These are phyloP conservation scores for Malbranchea zuffiana DNA, from an alignment of 2,329 filamentous ascomycete genomes.

Conservation along the genomic window DNA sequence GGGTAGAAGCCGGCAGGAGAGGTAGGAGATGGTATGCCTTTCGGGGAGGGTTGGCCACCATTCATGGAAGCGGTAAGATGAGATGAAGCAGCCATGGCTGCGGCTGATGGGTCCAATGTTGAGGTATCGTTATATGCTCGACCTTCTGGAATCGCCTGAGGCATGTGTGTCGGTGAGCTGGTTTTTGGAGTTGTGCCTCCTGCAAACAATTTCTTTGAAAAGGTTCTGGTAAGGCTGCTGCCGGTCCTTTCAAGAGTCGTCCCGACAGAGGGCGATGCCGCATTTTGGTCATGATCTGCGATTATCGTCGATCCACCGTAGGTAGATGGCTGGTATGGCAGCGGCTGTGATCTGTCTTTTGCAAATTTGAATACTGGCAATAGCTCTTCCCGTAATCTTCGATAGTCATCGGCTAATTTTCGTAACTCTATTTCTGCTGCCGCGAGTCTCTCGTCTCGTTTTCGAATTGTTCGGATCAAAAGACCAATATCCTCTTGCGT, in stretches of 20 bases:
- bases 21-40: conserved; percentile 37
- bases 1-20: conserved; percentile 32
- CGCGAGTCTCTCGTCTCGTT: conserved; percentile 82
- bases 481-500: conserved; percentile 89
- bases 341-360: conserved; percentile 82
- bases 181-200: conserved; percentile 64
- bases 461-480: conserved; percentile 75
- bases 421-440: conserved; percentile 73
- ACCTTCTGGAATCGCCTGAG: conserved; percentile 54
- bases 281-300: conserved; percentile 32
- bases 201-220: conserved; percentile 61
- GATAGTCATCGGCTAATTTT: conserved; percentile 76
- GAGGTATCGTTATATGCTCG: conserved; percentile 42
- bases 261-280: conserved; percentile 25
- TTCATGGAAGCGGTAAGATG: conserved; percentile 52
- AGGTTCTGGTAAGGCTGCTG: conserved; percentile 55
- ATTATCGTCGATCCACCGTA: conserved; percentile 18
- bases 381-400: conserved; percentile 79
- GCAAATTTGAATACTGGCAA: conserved; percentile 79
- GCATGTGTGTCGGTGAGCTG: conserved; percentile 61
- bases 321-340: conserved; percentile 48
- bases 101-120: conserved; percentile 57
- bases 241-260: conserved; percentile 34
- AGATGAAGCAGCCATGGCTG: conserved; percentile 58
- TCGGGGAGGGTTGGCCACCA: conserved; percentile 45